Evolutionary conservation across 768 basidiomycete species (phyloP).

Genomic region (Candolleomyces efflorescens): DNA sequence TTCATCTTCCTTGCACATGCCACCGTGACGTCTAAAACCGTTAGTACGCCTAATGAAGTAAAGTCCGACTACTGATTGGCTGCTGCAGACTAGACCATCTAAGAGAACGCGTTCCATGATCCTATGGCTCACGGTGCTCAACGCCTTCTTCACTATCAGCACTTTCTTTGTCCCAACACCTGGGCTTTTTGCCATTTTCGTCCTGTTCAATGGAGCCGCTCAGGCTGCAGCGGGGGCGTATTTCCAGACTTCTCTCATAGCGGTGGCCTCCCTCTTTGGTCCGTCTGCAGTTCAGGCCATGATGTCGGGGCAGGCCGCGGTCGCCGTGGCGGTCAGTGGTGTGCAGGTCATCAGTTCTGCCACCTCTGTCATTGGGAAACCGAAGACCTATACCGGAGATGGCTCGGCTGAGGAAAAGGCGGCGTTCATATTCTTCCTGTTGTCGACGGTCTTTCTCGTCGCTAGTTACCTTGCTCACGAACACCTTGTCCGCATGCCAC

Average conservation of each 20-base stretch:
- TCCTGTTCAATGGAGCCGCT: slow-evolving; percentile 53
- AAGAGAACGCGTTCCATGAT: slow-evolving; percentile 51
- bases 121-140: slow-evolving; percentile 47
- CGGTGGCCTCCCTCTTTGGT: slow-evolving; percentile 80
- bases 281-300: slow-evolving; percentile 65
- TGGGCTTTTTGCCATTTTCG: slow-evolving; percentile 59
- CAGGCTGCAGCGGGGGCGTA: slow-evolving; percentile 68
- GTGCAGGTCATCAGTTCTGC: slow-evolving; percentile 69
- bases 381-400: slow-evolving; percentile 28
- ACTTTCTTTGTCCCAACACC: slow-evolving; percentile 54
- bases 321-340: slow-evolving; percentile 75
- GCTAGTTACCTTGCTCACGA: slow-evolving; percentile 48
- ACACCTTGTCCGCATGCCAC: slow-evolving; percentile 55
- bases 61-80: not conserved
- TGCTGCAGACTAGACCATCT: slow-evolving; percentile 52
- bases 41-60: slow-evolving; percentile 26
- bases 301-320: slow-evolving; percentile 82
- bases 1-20: slow-evolving; percentile 73
- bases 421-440: slow-evolving; percentile 68
- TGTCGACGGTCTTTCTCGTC: slow-evolving; percentile 64
- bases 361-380: slow-evolving; percentile 47
- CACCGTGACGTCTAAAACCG: slow-evolving; percentile 64
- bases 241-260: slow-evolving; percentile 73
- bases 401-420: slow-evolving; percentile 60
- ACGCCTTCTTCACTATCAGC: slow-evolving; percentile 59